Base-by-base conservation (phyloP, 441 rosid genomes). In the Sinapis alba region DNA sequence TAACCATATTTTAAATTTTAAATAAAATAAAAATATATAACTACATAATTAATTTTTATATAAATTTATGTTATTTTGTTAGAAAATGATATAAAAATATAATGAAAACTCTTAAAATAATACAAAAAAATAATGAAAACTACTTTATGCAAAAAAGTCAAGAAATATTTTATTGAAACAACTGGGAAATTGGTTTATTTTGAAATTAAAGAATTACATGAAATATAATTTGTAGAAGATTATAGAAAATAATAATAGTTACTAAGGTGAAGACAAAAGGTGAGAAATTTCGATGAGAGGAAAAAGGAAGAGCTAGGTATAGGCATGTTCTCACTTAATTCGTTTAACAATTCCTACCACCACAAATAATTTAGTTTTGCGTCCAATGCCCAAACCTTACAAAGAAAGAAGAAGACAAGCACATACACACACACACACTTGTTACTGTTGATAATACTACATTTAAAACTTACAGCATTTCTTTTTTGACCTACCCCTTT, bases 321-420 rank as follows among this genome's bases (percentile, higher is more conserved):
- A 63, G 63, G 63, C 76, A 63, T 53, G 76, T 64, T 63, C 65
- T 65, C 60, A 13, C 34, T 43, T 57, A n/a, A n/a, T n/a, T 11
- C 32, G 63, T 65, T 57, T 27, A 41, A 47, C n/a, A n/a, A 57
- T 27, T 53, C 76, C 56, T 62, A 36, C 56, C 56, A 36, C 28
- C 15, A 13, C 65, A 36, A 19, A 19, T 21, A 12, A 19, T 28
- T 27, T 28, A 27, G 41, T 59, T 59, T 59, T 59, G 38, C 7
- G 6, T 26, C 6, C 12, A 68, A 4, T 56, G 30, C 30, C 58
- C 27, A 54, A 21, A 56, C 16, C 61, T 56, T 23, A 21, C 28
- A 54, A 11, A 54, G 43, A 54, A 12, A 56, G 6, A 16, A 16
- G 10, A 50, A 7, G 21, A 50, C 56, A 50, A 50, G 7, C 10